Base-by-base conservation (phyloP, 139 green algal species). In the Tetratostichococcus sp. region DNA sequence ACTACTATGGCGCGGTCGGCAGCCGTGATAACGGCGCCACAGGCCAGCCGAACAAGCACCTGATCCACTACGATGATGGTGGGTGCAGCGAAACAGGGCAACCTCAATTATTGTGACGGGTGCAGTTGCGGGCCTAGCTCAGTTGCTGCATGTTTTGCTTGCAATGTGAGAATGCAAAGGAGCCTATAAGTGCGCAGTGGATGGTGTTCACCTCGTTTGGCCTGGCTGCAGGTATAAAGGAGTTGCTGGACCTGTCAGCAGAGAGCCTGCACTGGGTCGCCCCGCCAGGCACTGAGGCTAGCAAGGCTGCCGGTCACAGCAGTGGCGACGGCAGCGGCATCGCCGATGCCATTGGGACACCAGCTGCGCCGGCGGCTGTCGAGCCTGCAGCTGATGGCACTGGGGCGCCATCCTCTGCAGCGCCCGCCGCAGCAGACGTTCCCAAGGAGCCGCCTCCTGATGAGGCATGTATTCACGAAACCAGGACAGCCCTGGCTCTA, bases 11-110 rank as follows among this genome's bases (percentile, higher is more conserved):
- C 62, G 35, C 43, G 23, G 34, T 91, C 6, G 35, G 30, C 14
- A 35, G 0, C 0, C 75, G n/a, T 0, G 25, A 35, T 42, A 2
- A 31, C 21, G 28, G 23, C 0, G 66, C 39, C 19, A 67, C n/a
- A 26, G 50, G 50, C 14, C 17, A 25, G 17, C 50, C 50, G 19
- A 5, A 8, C 2, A 33, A 62, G 58, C 78, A 91, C 71, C 43
- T 59, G 17, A 39, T 95, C 25, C 31, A 77, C 33, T 93, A 90
- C 74, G 90, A 94, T n/a, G 84, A 93, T 71, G 85, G 79, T 19
- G 70, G 78, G 30, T 25, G 35, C 4, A n/a, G 26, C 2, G 14
- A 50, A 6, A 50, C 11, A n/a, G n/a, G n/a, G n/a, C n/a, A n/a
- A n/a, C n/a, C n/a, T n/a, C n/a, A n/a, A n/a, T n/a, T n/a, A n/a